Evolutionary conservation across 1,284 basidiomycete genomes (phyloP).

Genomic region (Microbotryum scabiosae): DNA sequence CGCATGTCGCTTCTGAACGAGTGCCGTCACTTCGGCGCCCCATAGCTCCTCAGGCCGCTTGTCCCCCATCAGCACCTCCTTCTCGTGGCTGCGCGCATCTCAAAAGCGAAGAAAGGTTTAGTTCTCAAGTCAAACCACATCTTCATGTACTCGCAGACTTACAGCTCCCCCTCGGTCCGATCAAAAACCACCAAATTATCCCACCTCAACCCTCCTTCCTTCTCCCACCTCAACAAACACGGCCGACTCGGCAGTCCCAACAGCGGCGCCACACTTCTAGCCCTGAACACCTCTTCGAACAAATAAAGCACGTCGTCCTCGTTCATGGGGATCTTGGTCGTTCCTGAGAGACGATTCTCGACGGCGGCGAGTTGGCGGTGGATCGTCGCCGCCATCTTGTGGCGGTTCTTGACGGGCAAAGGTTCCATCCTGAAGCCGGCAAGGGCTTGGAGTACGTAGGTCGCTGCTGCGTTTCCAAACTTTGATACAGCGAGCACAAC

Average conservation of each 20-base stretch:
- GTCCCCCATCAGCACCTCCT: conserved; percentile 26
- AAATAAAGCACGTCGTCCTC: conserved; percentile 71
- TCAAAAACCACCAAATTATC: conserved; percentile 79
- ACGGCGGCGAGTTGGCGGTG: conserved; percentile 63
- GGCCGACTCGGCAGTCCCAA: conserved; percentile 61
- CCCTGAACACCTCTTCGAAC: conserved; percentile 78
- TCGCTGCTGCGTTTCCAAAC: conserved; percentile 79
- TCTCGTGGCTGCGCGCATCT: conserved; percentile 26
- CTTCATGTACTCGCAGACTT: not conserved
- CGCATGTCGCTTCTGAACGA: conserved; percentile 26
- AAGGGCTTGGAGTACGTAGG: conserved; percentile 74
- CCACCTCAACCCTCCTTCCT: conserved; percentile 51
- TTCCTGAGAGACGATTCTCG: conserved; percentile 57
- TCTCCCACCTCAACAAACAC: conserved; percentile 71
- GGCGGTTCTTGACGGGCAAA: conserved; percentile 69
- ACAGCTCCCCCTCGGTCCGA: conserved; percentile 56
- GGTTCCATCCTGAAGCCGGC: conserved; percentile 73
- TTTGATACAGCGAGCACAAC: conserved; percentile 38
- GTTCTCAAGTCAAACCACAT: too few species aligned
- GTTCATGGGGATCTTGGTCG: conserved; percentile 57
- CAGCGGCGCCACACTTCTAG: conserved; percentile 62
- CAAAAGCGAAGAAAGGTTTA: not conserved
- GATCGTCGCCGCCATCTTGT: conserved; percentile 74
- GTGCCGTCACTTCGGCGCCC: conserved; percentile 29
- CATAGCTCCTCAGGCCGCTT: conserved; percentile 31